phyloP scores from a whole-genome alignment of 306 rosid genomes.

The Glycine tomentella region DNA sequence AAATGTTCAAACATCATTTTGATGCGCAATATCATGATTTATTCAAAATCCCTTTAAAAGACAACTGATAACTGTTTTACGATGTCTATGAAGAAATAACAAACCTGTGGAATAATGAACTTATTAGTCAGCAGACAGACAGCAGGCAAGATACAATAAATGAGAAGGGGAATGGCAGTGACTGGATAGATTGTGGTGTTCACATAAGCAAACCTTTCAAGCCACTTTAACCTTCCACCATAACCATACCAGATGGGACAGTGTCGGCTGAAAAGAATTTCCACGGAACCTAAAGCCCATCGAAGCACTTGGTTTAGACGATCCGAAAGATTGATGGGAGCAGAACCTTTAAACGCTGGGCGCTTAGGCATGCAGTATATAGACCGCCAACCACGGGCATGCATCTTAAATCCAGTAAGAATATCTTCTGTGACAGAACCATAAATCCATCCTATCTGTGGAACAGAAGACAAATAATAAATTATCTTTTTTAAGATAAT shows the following conservation, averaged over 20 bases:
- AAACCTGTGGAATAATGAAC: conserved; percentile 98
- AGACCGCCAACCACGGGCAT: conserved; percentile 98
- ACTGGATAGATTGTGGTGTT: conserved; percentile 97
- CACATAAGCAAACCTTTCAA: conserved; percentile 90
- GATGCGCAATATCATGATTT: neutral
- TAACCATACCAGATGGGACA: conserved; percentile 99
- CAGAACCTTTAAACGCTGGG: conserved; percentile 96
- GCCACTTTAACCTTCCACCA: conserved; percentile 92
- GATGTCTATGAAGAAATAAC: conserved; percentile 38
- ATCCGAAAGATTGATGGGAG: conserved; percentile 97
- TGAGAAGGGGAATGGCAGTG: conserved; percentile 89
- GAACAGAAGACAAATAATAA: conserved; percentile 35
- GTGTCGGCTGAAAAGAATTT: conserved; percentile 92
- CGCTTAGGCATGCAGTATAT: conserved; percentile 93
- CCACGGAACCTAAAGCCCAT: conserved; percentile 98
- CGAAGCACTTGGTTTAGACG: conserved; percentile 98
- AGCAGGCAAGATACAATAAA: conserved; percentile 93
- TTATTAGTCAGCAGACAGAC: conserved; percentile 97
- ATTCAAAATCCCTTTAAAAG: neutral
- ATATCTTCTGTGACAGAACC: conserved; percentile 99
- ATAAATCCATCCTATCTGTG: conserved; percentile 98
- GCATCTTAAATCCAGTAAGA: conserved; percentile 99
- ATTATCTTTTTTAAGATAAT: neutral
- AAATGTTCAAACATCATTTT: neutral
- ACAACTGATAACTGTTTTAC: neutral